These are phyloP conservation scores for Alnus glutinosa DNA, from an alignment of 306 rosid genomes.

Conservation along the genomic window DNA sequence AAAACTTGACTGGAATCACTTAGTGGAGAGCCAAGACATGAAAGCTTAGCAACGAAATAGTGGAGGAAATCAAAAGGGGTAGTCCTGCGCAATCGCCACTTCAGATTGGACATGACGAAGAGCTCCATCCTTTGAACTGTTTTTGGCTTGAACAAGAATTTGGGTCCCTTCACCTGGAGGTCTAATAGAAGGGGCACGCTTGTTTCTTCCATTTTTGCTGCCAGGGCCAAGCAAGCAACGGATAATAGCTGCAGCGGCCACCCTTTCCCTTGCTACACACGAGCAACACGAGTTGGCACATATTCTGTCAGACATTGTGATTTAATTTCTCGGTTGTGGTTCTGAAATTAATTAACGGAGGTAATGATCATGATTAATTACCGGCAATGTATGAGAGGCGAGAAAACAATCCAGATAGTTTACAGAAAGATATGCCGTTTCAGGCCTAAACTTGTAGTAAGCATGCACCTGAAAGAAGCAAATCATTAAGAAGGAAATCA, in stretches of 20 bases:
- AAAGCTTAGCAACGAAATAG: conserved; percentile 35
- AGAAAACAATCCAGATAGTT: conserved; percentile 25
- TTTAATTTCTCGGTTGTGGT: no score
- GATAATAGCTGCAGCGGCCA: conserved; percentile 49
- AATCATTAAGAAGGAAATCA: not conserved
- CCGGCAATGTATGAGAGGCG: conserved; percentile 15
- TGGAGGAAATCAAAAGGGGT: conserved; percentile 49
- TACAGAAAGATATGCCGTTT: conserved; percentile 47
- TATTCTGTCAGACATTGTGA: not conserved
- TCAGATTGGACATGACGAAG: conserved; percentile 42
- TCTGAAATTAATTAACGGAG: no score
- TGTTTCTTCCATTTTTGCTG: conserved; percentile 58
- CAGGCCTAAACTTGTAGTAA: conserved; percentile 42
- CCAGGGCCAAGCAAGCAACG: conserved; percentile 48
- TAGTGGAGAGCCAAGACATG: conserved; percentile 24
- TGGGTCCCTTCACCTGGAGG: conserved; percentile 38
- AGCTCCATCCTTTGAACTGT: conserved; percentile 56
- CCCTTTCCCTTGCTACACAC: conserved; percentile 39
- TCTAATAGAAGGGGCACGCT: conserved; percentile 43
- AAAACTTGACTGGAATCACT: conserved; percentile 16
- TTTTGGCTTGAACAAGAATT: conserved; percentile 42
- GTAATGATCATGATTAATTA: not conserved
- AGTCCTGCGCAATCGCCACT: conserved; percentile 42
- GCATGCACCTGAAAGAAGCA: conserved; percentile 40
- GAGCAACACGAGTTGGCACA: not conserved